Conservation (phyloP, 2,329 filamentous ascomycete genomes). For the Nigrospora sphaerica region DNA sequence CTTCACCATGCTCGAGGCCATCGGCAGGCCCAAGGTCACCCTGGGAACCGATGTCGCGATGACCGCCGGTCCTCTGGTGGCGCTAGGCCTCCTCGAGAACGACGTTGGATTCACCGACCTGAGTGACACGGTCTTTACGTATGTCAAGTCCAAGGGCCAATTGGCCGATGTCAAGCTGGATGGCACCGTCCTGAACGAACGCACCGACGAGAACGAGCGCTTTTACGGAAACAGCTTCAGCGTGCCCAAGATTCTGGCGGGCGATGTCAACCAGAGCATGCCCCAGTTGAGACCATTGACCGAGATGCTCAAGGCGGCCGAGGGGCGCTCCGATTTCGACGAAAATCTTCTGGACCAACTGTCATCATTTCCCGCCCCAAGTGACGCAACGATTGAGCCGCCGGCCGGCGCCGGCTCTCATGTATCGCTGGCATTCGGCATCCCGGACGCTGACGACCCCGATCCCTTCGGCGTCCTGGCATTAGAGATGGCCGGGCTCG, state of each 20-base stretch:
- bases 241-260: conserved; percentile 50
- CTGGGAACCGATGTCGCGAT: conserved; percentile 76
- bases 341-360: conserved; percentile 56
- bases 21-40: conserved; percentile 71
- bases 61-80: conserved; percentile 65
- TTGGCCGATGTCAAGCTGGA: conserved; percentile 47
- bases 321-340: conserved; percentile 74
- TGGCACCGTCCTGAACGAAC: conserved; percentile 49
- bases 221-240: conserved; percentile 45
- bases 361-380: conserved; percentile 63
- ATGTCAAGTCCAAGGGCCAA: conserved; percentile 51
- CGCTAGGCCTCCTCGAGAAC: conserved; percentile 42
- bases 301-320: conserved; percentile 81
- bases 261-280: conserved; percentile 45
- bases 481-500: conserved; percentile 81
- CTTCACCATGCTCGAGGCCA: conserved; percentile 73
- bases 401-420: conserved; percentile 25
- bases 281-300: conserved; percentile 55
- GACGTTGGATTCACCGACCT: conserved; percentile 45
- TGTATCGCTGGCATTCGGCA: conserved; percentile 56
- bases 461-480: conserved; percentile 90
- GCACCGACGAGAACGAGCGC: conserved; percentile 52
- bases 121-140: conserved; percentile 48
- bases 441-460: conserved; percentile 73
- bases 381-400: conserved; percentile 57